Evolutionary conservation across 441 rosid species (phyloP).

Genomic region (Theobroma grandiflorum): DNA sequence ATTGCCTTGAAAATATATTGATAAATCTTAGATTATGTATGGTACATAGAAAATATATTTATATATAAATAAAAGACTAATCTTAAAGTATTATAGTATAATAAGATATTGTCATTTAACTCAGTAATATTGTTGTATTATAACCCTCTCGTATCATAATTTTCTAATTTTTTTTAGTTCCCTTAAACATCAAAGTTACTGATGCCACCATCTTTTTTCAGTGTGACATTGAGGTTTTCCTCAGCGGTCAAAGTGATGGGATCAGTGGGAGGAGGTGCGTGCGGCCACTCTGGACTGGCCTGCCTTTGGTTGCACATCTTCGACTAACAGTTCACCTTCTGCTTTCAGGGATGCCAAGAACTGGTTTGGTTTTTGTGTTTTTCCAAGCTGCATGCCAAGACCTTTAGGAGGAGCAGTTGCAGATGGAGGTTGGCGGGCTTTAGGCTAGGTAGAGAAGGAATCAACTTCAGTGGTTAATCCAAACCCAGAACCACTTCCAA

Average conservation of each 20-base stretch:
- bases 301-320: conserved; percentile 83
- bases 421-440: conserved; percentile 88
- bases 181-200: conserved; percentile 96
- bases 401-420: conserved; percentile 95
- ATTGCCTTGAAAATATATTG: too few species aligned
- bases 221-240: conserved; percentile 84
- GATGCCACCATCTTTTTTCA: conserved; percentile 93
- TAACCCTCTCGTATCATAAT: too few species aligned
- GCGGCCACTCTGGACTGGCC: conserved; percentile 64
- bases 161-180: too few species aligned
- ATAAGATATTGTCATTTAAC: too few species aligned
- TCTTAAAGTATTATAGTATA: too few species aligned
- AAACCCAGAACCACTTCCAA: conserved; percentile 76
- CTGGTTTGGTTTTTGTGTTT: conserved; percentile 82
- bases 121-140: too few species aligned
- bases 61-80: too few species aligned
- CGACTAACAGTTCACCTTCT: conserved; percentile 94
- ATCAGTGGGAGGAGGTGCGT: conserved; percentile 78
- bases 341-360: conserved; percentile 95
- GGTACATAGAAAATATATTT: too few species aligned
- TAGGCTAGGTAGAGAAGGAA: conserved; percentile 65
- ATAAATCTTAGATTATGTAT: too few species aligned
- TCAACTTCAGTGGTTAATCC: conserved; percentile 68
- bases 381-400: conserved; percentile 99
- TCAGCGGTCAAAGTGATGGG: conserved; percentile 88